Percentiles rank a stretch among this genome's conserved stretches.
These are phyloP conservation scores for Cymodocea nodosa DNA, from an alignment of 116 monocot species.

Conservation along the genomic window DNA sequence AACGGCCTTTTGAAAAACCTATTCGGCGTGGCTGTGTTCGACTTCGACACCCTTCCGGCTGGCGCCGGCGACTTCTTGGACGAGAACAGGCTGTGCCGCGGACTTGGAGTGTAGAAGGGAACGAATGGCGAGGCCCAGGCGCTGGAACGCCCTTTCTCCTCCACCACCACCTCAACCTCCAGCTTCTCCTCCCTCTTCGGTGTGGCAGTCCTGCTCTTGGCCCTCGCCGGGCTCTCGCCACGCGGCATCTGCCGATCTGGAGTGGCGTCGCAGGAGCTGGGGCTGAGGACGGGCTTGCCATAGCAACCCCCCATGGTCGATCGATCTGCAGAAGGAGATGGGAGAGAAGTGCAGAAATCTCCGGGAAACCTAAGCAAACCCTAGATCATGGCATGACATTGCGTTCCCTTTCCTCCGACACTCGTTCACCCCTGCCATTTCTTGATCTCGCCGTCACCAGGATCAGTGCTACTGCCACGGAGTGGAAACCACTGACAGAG, in stretches of 20 bases:
- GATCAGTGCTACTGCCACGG: no score
- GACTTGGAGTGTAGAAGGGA: constrained; percentile 78
- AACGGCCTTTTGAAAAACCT: constrained; percentile 69
- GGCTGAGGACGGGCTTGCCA: constrained; percentile 2
- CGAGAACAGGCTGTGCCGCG: constrained; percentile 31
- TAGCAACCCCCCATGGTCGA: constrained; percentile 13
- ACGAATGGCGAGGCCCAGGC: constrained; percentile 27
- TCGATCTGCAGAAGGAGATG: not conserved
- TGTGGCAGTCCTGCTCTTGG: not conserved
- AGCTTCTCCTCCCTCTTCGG: constrained; percentile 2
- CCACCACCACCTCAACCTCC: constrained; percentile 8
- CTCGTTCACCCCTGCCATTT: no score
- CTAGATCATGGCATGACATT: no score
- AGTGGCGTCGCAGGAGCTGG: constrained; percentile 7
- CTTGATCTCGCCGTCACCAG: no score
- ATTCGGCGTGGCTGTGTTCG: constrained; percentile 37
- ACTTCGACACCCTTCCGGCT: constrained; percentile 17
- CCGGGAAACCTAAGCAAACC: no score
- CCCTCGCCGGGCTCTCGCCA: not conserved
- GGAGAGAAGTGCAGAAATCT: not conserved
- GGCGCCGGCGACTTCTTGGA: constrained; percentile 56
- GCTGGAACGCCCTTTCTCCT: constrained; percentile 4
- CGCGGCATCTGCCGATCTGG: not conserved
- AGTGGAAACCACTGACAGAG: no score
- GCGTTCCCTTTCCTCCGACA: no score